phyloP scores from a whole-genome alignment of 2,329 filamentous ascomycete species.

The Blastomyces percursus region DNA sequence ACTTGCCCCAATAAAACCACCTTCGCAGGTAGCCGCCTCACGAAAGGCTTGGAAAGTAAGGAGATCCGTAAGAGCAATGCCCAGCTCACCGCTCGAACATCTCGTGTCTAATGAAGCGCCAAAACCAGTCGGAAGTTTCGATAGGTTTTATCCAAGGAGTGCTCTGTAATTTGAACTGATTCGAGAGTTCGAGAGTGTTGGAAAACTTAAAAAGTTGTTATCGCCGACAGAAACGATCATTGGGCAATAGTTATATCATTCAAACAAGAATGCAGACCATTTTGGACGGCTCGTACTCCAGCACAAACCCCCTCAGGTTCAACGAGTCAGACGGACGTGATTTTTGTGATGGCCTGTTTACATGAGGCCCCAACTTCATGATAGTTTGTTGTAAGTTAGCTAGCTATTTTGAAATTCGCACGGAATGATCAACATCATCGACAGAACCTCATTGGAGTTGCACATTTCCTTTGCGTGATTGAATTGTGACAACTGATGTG shows the following conservation, averaged over 20 bases:
- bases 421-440: background rate
- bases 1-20: background rate
- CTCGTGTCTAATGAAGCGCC: background rate
- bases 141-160: background rate
- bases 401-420: background rate
- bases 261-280: background rate
- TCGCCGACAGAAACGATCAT: background rate
- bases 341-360: background rate
- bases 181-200: background rate
- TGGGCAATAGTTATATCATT: background rate
- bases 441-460: background rate
- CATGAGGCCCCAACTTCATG: background rate
- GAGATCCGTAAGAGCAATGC: background rate
- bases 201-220: background rate
- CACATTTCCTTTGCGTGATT: background rate
- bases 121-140: background rate
- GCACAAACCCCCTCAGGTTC: background rate
- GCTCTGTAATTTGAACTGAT: background rate
- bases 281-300: background rate
- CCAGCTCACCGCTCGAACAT: background rate
- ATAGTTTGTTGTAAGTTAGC: background rate
- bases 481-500: conserved; percentile 2
- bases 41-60: background rate
- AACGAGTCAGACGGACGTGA: background rate
- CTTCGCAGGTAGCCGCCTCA: background rate